Conservation (phyloP, 768 basidiomycete genomes). For the Brasilioporus rufonigricans region DNA sequence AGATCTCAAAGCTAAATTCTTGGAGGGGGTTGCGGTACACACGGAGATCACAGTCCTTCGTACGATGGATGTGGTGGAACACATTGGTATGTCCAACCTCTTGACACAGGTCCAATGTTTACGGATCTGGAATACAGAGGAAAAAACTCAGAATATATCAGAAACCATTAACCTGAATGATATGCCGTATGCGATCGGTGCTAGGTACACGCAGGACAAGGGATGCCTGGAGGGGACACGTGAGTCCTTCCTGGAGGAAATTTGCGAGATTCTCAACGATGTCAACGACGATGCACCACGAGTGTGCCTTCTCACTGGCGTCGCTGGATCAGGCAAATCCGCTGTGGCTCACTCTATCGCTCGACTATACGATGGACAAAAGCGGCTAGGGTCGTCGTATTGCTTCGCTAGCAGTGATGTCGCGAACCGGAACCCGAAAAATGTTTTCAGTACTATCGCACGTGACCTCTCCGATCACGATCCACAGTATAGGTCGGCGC, state of each 20-base stretch:
- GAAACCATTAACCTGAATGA: neutral
- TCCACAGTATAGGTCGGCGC: neutral
- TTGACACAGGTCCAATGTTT: neutral
- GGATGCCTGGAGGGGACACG: neutral
- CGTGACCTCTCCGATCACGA: neutral
- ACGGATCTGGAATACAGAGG: neutral
- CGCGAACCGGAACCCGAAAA: conserved; percentile 6
- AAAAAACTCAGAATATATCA: no score
- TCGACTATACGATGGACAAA: neutral
- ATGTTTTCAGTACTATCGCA: conserved; percentile 22
- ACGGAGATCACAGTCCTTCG: neutral
- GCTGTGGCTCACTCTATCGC: neutral
- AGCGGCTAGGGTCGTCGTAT: neutral
- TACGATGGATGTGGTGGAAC: neutral
- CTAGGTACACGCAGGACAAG: neutral
- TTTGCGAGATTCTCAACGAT: neutral
- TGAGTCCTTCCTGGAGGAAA: neutral
- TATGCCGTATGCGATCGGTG: neutral
- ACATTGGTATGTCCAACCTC: neutral
- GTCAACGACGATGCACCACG: neutral
- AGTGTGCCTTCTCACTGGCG: conserved; percentile 18
- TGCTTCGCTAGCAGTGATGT: conserved; percentile 13
- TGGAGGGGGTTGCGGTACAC: neutral
- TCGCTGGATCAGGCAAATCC: neutral
- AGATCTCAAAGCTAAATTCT: neutral